These are phyloP conservation scores for Penicillium angulare DNA, from an alignment of 495 filamentous ascomycete species.

Conservation along the genomic window DNA sequence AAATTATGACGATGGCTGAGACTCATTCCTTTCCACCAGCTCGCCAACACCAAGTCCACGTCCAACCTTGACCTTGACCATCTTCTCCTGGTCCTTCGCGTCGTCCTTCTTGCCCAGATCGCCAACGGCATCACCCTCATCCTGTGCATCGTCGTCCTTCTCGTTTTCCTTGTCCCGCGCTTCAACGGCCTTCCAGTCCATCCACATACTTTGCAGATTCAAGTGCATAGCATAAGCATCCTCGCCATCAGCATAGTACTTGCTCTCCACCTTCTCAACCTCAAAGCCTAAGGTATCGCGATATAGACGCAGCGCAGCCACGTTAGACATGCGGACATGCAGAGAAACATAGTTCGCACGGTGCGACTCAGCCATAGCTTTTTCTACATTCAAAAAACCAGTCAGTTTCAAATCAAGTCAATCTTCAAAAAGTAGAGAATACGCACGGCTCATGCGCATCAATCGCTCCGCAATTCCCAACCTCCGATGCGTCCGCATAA, in stretches of 20 bases:
- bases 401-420: neutral
- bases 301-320: constrained; percentile 86
- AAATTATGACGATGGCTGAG: constrained; percentile 17
- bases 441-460: constrained; percentile 93
- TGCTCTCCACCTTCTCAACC: constrained; percentile 82
- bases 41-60: constrained; percentile 78
- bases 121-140: constrained; percentile 48
- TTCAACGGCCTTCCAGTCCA: constrained; percentile 46
- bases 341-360: constrained; percentile 88
- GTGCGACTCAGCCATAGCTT: constrained; percentile 94
- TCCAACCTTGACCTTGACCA: constrained; percentile 75
- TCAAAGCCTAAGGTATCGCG: constrained; percentile 90
- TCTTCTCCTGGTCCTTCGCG: constrained; percentile 46
- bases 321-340: constrained; percentile 92
- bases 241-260: constrained; percentile 98
- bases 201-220: constrained; percentile 65
- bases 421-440: no score
- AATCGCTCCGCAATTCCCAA: constrained; percentile 93
- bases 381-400: constrained; percentile 52
- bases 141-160: constrained; percentile 35
- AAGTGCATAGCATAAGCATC: constrained; percentile 94
- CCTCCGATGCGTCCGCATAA: constrained; percentile 92
- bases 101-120: constrained; percentile 50
- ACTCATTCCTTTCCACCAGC: constrained; percentile 76
- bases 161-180: constrained; percentile 39